Evolutionary conservation across 345 rosid genomes (phyloP).

Genomic region (Rhodomyrtus tomentosa): DNA sequence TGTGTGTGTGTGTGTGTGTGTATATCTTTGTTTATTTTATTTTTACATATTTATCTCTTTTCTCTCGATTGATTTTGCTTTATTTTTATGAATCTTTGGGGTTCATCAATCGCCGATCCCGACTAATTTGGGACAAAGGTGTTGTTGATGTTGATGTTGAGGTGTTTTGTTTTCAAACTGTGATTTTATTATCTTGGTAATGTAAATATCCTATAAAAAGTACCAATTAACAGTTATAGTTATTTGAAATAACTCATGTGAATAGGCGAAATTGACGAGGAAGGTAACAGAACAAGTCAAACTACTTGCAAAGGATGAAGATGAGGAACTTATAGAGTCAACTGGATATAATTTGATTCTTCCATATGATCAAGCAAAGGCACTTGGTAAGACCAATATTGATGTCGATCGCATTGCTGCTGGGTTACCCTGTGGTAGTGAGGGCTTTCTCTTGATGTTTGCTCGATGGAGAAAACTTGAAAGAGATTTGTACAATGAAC

Average conservation of each 20-base stretch:
- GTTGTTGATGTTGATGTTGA: too few species aligned
- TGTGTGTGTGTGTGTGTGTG: too few species aligned
- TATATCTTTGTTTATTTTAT: too few species aligned
- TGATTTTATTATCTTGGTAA: not conserved
- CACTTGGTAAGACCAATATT: constrained; percentile 95
- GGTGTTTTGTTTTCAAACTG: not conserved
- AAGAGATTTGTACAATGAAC: constrained; percentile 94
- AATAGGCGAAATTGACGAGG: constrained; percentile 70
- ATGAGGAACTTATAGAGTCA: constrained; percentile 65
- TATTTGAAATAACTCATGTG: constrained; percentile 1
- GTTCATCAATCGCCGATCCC: too few species aligned
- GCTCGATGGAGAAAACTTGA: constrained; percentile 99
- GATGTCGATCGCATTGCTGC: constrained; percentile 98
- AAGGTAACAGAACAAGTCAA: constrained; percentile 94
- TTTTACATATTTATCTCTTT: too few species aligned
- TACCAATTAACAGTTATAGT: not conserved
- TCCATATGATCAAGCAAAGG: constrained; percentile 98
- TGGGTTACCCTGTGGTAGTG: constrained; percentile 98
- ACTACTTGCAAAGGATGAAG: constrained; percentile 82
- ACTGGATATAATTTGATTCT: constrained; percentile 54
- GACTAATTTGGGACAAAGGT: too few species aligned
- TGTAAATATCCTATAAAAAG: not conserved
- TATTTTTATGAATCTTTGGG: too few species aligned
- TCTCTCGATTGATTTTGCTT: too few species aligned
- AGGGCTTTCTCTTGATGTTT: constrained; percentile 97